A percentile compares a stretch with the other conserved stretches of the same genome.
Evolutionary conservation across 495 filamentous ascomycete genomes (phyloP).

Genomic region (Margaritispora aquatica): DNA sequence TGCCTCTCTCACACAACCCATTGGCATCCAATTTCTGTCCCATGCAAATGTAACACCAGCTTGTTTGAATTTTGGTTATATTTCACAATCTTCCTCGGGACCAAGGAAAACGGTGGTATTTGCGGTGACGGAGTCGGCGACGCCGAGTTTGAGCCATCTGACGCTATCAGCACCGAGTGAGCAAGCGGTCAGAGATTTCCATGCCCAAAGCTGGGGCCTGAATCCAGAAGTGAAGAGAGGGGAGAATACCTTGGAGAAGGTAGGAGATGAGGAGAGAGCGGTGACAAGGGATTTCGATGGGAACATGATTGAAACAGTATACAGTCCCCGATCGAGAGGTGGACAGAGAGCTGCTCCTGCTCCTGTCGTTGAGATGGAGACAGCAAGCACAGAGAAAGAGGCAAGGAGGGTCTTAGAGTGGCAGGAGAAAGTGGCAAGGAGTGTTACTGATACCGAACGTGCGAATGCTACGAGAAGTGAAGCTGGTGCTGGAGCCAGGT

Average conservation of each 20-base stretch:
- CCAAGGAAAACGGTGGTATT: constrained; percentile 24
- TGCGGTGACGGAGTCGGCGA: constrained; percentile 13
- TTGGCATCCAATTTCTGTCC: constrained; percentile 65
- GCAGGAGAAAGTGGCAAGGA: constrained; percentile 38
- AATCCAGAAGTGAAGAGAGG: neutral
- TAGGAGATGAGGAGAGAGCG: constrained; percentile 22
- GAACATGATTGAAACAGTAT: constrained; percentile 44
- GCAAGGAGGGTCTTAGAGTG: constrained; percentile 42
- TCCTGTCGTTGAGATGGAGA: constrained; percentile 5
- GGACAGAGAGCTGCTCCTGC: neutral
- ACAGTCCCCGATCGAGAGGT: constrained; percentile 22
- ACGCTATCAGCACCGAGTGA: neutral
- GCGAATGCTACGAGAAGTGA: neutral
- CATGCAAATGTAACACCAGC: constrained; percentile 27
- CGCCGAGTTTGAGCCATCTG: neutral
- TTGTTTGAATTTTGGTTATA: constrained; percentile 23
- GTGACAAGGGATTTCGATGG: constrained; percentile 42
- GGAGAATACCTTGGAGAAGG: neutral
- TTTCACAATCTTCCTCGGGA: neutral
- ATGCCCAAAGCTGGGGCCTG: neutral
- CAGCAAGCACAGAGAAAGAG: constrained; percentile 33
- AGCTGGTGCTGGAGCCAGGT: neutral
- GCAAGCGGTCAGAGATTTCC: neutral
- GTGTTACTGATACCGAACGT: neutral
- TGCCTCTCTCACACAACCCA: constrained; percentile 64